Evolutionary conservation across 2,329 filamentous ascomycete genomes (phyloP), one percentile per base, ranked within the genome.

Genomic region (Arthrobotrys iridis): DNA sequence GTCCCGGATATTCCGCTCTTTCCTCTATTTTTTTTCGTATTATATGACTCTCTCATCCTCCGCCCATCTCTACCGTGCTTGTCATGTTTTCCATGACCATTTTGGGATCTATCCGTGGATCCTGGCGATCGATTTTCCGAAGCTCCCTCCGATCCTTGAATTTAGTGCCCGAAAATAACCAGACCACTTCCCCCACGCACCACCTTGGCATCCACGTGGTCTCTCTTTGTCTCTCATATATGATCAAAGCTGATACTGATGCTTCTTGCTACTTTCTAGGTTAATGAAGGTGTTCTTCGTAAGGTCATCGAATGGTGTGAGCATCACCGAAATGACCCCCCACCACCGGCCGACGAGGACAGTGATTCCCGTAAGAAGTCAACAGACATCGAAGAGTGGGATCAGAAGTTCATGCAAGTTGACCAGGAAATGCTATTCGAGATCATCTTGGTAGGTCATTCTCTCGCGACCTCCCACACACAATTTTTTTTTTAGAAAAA

Each of bases 341-440:
- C 89, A n/a, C 87, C 89, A 77, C 86, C 90, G 63, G 88, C 89
- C 80, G 94, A 98, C 77, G 95, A 97, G 75, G 93, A 99, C 80
- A 91, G 91, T 77, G 94, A 98, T 80, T 93, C 90, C 58, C 92
- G 95, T 80, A 97, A 97, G 87, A 97, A 97, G 88, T 97, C 93
- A 0, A 98, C 95, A 50, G 95, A 99, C 80, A 99, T 99, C 78
- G 95, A 98, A 74, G 95, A 99, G 84, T 99, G 95, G 95, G 95
- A 99, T 80, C 94, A 98, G 84, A 99, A 99, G 85, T 99, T 98
- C 84, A 98, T 99, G 95, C 94, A 98, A 84, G 95, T 99, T 15
- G 95, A 99, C 82, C 95, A 99, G 82, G 95, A 99, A 84, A 98
- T 99, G 95, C 88, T 99, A 1, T 99, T 99, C 79, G 95, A 99